Base-by-base conservation (phyloP, 108 stramenopile genomes). In the Cylindrotheca closterium region DNA sequence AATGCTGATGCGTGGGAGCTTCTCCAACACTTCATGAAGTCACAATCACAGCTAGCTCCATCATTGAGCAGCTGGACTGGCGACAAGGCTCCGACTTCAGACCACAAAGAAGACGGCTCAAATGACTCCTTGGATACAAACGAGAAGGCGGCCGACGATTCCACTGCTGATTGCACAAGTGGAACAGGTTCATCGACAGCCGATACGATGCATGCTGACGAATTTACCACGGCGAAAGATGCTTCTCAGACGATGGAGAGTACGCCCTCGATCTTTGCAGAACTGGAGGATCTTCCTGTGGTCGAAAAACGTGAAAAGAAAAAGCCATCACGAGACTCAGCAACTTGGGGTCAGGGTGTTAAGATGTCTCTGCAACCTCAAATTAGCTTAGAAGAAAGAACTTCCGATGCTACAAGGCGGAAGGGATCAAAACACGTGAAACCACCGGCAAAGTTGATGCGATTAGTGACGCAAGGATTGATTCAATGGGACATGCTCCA, bases 361-460 rank as follows among this genome's bases (percentile, higher is more conserved):
- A 67, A 32, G 47, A 51, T 65, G n/a, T 21, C 63, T 1, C 29
- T 64, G 32, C 23, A 61, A 17, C 47, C 60, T 28, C 30, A 47
- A 26, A 19, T 47, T 21, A 1, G 19, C 3, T 58, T 47, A 18
- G 47, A 52, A 64, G 37, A 42, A 15, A 42, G 37, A 42, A 15
- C 15, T 51, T 24, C 51, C 34, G 47, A 42, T 1, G 48, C 24
- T 34, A 74, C 68, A 51, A 75, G 58, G 52, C 45, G 58, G 19
- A 52, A 33, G 19, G 32, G 34, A 10, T 66, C 73, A 18, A 83
- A 79, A 65, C 81, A 79, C 53, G 61, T 85, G 22, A 87, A 86
- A 71, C 92, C 92, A 26, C 92, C 92, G n/a, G 65, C 87, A 8
- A 94, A 94, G 68, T 51, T 91, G 67, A 91, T 89, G 93, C 68